Base-by-base conservation (phyloP, 2,329 filamentous ascomycete species). In the Ophiostoma himal-ulmi region DNA sequence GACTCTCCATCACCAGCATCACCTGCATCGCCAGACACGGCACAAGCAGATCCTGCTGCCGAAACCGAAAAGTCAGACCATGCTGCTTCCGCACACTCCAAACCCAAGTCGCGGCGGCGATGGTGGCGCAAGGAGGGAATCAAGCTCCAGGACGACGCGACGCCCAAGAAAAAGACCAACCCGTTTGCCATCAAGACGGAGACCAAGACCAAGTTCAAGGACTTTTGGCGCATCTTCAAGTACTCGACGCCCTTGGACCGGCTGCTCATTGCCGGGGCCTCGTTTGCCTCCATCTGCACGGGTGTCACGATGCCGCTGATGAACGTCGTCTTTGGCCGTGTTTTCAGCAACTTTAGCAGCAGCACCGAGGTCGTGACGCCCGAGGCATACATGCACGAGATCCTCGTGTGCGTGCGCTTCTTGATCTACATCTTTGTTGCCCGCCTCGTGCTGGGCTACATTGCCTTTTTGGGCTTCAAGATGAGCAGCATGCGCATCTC, bases 351-450 rank as follows among this genome's bases (percentile, higher is more conserved):
- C 6, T 79, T 79, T 71, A 78, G 75, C 0, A 76, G 74, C 26
- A 64, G 71, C 22, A 67, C 75, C 52, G 69, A 75, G 1, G 71
- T 72, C 7, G 76, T 75, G 52, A 77, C 76, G 11, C 73, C 76
- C 41, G 74, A 75, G 20, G 70, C 75, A 57, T 78, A 78, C 68
- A 73, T 74, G 37, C 67, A 70, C 6, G 74, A 75, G 22, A 78
- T 78, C 36, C 74, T 71, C 11, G 73, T 74, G 37, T 78, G 76
- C 73, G 76, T 78, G 75, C 82, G 92, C 0, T 92, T 89, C 76
- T 87, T 93, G 74, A 83, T 92, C 69, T 87, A 88, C 69, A 80
- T 93, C 2, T 93, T 93, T 76, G 77, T 92, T 54, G 89, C 81
- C 14, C 86, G 89, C 62, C 87, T 91, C 71, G 76, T 81, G 36